Evolutionary conservation across 306 rosid genomes (phyloP).

Genomic region (Quercus alba): DNA sequence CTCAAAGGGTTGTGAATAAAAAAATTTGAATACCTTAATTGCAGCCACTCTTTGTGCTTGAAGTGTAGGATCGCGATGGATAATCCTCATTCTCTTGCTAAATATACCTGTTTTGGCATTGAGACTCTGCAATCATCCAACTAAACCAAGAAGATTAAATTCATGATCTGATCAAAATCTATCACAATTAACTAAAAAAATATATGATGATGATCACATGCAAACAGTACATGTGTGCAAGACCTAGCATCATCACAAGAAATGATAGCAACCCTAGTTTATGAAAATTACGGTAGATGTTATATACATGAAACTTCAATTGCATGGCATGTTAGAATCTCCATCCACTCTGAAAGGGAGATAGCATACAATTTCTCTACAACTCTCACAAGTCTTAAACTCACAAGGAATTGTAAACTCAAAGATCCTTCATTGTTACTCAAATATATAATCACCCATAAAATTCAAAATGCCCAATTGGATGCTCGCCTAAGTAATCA

Average conservation of each 20-base stretch:
- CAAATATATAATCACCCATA: neutral
- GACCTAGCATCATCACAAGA: neutral
- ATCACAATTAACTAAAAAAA: neutral
- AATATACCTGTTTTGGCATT: conserved; percentile 95
- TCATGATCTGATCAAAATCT: conserved; percentile 27
- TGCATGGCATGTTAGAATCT: neutral
- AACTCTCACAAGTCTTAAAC: neutral
- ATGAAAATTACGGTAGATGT: neutral
- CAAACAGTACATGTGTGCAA: neutral
- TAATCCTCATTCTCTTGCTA: conserved; percentile 97
- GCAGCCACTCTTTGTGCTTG: conserved; percentile 93
- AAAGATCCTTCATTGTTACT: neutral
- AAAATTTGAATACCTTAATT: conserved; percentile 66
- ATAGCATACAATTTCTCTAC: neutral
- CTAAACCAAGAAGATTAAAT: conserved; percentile 70
- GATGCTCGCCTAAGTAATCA: neutral
- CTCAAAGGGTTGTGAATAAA: conserved; percentile 5
- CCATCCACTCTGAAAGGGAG: neutral
- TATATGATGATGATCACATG: conserved; percentile 1
- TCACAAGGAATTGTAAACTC: neutral
- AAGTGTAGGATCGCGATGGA: conserved; percentile 83
- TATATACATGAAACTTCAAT: neutral
- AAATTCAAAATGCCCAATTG: neutral
- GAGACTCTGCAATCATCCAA: conserved; percentile 92
- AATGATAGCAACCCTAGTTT: neutral